Base-by-base conservation (phyloP, 768 basidiomycete genomes). In the Pulveroboletus ravenelii region DNA sequence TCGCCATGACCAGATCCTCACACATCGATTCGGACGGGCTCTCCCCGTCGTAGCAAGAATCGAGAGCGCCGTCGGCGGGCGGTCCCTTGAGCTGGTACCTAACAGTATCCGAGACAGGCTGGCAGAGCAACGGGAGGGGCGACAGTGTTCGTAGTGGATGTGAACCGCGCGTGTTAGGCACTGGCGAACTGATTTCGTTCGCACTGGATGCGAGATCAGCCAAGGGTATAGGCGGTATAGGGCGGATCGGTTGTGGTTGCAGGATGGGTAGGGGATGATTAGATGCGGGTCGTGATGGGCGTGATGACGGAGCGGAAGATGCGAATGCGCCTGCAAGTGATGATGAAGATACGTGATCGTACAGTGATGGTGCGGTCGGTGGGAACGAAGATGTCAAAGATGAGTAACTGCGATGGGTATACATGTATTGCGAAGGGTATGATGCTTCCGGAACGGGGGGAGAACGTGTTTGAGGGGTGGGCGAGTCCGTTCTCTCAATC, bases 181-280 rank as follows among this genome's bases (percentile, higher is more conserved):
- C 50, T 12, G 48, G 37, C 20, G 41, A 41, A 30, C 39, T 31
- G 23, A 20, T 20, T 8, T 62, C 68, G 31, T 53, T 45, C 1
- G 64, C 64, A 10, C 50, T 49, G 6, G 56, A 56, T 2, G 68
- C 31, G 48, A 68, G 59, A 2, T 68, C 66, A 3, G 56, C 59
- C 23, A 68, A 45, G 13, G 68, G 68, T 42, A 68, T 68, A 9
- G 60, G 68, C 9, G 66, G 66, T 51, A 68, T 68, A 1, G 68
- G 68, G 0, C 66, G 66, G 37, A 68, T 68, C 44, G 66, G 66
- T 51, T 68, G 66, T 0, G 66, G 66, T 46, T 68, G 66, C 3
- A 62, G 18, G 18, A 68, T 68, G n/a, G 66, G 68, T 14, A 68
- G 18, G 9, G 20, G 64, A 27, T 23, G 18, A 8, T 35, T 38